These are phyloP conservation scores for Evernia prunastri DNA, from an alignment of 495 filamentous ascomycete genomes.

Conservation along the genomic window DNA sequence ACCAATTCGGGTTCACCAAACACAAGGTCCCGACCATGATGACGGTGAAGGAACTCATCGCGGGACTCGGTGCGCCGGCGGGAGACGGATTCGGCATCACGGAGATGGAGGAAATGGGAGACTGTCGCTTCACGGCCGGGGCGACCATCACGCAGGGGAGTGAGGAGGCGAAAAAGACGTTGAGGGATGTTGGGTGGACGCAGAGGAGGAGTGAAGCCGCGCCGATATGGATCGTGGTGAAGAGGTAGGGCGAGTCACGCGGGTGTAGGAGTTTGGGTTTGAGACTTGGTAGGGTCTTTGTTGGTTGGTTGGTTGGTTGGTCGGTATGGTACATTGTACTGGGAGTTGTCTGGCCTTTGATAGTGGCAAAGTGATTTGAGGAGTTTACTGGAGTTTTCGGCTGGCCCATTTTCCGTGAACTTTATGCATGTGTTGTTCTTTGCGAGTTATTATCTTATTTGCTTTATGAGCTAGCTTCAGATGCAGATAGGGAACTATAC, in stretches of 20 bases:
- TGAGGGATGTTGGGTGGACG: background rate
- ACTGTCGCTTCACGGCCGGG: constrained; percentile 22
- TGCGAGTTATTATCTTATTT: too few species aligned
- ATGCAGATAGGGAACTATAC: too few species aligned
- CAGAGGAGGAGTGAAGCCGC: background rate
- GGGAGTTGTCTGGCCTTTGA: too few species aligned
- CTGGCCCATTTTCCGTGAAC: too few species aligned
- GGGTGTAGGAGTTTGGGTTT: background rate
- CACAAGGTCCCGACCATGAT: constrained; percentile 14
- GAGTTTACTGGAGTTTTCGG: too few species aligned
- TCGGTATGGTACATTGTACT: too few species aligned
- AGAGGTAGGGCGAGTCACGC: background rate
- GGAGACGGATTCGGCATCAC: constrained; percentile 14
- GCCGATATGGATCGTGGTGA: background rate
- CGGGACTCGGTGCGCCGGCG: constrained; percentile 4
- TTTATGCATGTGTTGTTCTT: too few species aligned
- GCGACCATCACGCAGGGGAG: constrained; percentile 16
- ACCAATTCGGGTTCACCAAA: background rate
- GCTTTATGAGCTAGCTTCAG: too few species aligned
- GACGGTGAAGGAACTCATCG: constrained; percentile 21
- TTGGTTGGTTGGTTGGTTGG: too few species aligned
- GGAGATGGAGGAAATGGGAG: constrained; percentile 24
- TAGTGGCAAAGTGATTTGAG: too few species aligned
- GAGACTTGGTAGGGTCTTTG: too few species aligned
- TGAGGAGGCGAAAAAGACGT: background rate